Conservation (phyloP, 352 stramenopile genomes). For the Globisporangium abappressorium region DNA sequence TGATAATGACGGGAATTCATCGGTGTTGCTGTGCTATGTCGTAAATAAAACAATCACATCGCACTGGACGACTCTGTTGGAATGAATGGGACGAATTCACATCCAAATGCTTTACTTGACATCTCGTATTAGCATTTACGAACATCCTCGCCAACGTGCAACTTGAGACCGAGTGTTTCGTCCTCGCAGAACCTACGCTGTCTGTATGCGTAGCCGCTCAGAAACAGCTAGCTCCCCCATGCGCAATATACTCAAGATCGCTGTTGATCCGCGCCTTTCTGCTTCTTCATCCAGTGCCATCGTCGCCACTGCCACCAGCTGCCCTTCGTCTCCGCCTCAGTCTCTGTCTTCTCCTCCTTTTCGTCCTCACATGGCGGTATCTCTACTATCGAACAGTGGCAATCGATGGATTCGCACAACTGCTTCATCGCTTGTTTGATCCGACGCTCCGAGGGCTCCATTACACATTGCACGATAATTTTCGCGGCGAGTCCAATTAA, state of each 20-base stretch:
- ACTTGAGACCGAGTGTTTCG: background rate
- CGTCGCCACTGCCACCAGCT: background rate
- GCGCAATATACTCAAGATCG: background rate
- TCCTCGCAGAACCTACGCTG: too few species aligned
- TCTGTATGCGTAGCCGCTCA: too few species aligned
- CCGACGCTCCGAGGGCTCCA: too few species aligned
- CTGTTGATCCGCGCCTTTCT: background rate
- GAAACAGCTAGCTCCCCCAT: too few species aligned
- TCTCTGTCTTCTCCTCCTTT: background rate
- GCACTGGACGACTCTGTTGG: background rate
- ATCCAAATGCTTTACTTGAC: background rate
- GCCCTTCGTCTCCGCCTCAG: background rate
- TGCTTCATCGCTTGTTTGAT: background rate
- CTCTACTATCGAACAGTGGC: background rate
- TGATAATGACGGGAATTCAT: too few species aligned
- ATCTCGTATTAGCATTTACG: background rate
- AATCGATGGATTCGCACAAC: background rate
- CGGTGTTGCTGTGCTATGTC: slow-evolving; percentile 16
- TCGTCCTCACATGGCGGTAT: background rate
- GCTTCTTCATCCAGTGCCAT: background rate
- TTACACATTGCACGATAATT: too few species aligned
- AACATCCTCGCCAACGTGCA: background rate
- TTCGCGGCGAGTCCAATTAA: too few species aligned
- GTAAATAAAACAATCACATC: background rate
- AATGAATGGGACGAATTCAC: background rate